Percentiles rank a stretch among this genome's conserved stretches.
Conservation (phyloP, 345 rosid species). For the Corymbia maculata region DNA sequence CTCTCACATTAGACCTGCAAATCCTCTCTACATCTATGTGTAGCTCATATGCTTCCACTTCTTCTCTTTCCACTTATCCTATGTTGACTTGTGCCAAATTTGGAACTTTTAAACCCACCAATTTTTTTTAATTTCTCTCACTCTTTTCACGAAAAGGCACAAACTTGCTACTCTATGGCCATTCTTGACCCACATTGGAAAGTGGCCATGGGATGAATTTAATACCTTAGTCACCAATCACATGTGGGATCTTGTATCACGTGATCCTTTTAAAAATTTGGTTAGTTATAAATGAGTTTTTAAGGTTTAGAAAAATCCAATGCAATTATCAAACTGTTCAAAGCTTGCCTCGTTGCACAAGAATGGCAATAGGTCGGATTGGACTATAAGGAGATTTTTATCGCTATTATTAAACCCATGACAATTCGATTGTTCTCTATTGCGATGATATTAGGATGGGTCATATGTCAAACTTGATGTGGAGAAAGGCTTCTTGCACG, state of each 20-base stretch:
- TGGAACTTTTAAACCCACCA: not conserved
- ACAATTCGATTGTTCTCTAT: not conserved
- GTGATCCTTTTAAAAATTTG: not conserved
- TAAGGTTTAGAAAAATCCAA: not conserved
- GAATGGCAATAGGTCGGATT: not conserved
- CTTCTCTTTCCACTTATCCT: not conserved
- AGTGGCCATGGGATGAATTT: not conserved
- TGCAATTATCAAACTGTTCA: not conserved
- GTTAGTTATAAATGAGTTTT: too few relatives aligned
- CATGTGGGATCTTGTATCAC: not conserved
- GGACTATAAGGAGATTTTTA: not conserved
- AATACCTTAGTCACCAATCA: not conserved
- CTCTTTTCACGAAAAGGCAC: not conserved
- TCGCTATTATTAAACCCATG: not conserved
- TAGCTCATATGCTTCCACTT: not conserved
- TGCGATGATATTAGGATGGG: not conserved
- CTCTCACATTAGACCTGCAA: not conserved
- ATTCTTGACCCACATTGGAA: not conserved
- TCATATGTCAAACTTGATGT: not conserved
- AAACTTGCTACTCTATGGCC: not conserved
- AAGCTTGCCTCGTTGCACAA: not conserved
- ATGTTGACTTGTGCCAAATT: not conserved
- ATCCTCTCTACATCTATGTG: not conserved
- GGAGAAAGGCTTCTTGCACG: not conserved
- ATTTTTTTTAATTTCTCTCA: not conserved